phyloP scores from a whole-genome alignment of 1,284 basidiomycete genomes.

The Ustilago lituana region DNA sequence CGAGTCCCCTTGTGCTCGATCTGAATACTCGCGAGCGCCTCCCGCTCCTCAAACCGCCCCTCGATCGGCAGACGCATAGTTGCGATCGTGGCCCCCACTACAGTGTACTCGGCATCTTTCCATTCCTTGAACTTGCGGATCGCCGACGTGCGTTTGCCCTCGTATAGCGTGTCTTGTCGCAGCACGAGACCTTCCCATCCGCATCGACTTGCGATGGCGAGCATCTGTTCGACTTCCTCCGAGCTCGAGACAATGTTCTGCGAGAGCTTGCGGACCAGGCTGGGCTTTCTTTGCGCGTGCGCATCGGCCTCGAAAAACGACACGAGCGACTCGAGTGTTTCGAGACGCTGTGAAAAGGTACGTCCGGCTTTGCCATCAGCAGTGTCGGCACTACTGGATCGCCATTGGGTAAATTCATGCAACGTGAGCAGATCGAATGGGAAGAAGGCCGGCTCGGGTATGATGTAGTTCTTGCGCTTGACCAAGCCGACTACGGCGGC shows the following conservation, averaged over 20 bases:
- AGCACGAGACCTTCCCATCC: constrained; percentile 58
- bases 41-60: constrained; percentile 38
- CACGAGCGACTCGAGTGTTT: constrained; percentile 19
- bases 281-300: neutral
- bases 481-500: constrained; percentile 38
- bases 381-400: neutral
- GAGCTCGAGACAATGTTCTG: constrained; percentile 23
- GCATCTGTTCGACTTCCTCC: constrained; percentile 18
- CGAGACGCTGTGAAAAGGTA: constrained; percentile 35
- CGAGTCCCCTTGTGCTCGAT: constrained; percentile 43
- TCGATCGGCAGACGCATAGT: constrained; percentile 51
- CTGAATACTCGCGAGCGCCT: constrained; percentile 41
- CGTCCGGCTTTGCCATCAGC: neutral
- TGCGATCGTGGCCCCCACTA: constrained; percentile 27
- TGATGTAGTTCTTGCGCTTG: constrained; percentile 28
- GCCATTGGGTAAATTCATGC: constrained; percentile 49
- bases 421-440: constrained; percentile 54
- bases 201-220: constrained; percentile 18
- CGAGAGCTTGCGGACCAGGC: constrained; percentile 32
- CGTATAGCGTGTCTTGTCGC: constrained; percentile 44
- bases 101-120: constrained; percentile 55
- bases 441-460: constrained; percentile 42
- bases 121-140: constrained; percentile 54
- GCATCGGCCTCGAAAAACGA: constrained; percentile 22
- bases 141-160: constrained; percentile 47